Percentiles rank a stretch among this genome's conserved stretches.
These are phyloP conservation scores for Flaveria brownii DNA, from an alignment of 129 eudicot species.

Conservation along the genomic window DNA sequence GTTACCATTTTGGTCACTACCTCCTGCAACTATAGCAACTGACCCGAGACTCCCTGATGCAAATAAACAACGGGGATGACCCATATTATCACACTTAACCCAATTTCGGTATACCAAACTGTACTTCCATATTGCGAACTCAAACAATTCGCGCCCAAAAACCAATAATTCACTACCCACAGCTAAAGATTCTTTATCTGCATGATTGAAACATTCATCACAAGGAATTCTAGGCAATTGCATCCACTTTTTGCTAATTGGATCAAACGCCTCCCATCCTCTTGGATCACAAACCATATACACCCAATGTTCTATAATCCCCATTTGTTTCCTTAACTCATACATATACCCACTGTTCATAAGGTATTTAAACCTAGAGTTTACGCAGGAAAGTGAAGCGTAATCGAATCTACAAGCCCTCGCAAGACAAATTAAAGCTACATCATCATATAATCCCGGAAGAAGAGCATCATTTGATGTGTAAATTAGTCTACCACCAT, in stretches of 20 bases:
- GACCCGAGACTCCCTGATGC: constrained; percentile 62
- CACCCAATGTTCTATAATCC: constrained; percentile 72
- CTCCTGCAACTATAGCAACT: constrained; percentile 74
- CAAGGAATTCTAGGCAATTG: constrained; percentile 59
- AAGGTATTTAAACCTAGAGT: constrained; percentile 43
- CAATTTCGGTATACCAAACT: constrained; percentile 44
- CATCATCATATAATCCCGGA: constrained; percentile 70
- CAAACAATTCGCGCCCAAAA: constrained; percentile 69
- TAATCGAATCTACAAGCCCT: constrained; percentile 60
- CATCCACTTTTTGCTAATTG: constrained; percentile 57
- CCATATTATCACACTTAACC: constrained; percentile 63
- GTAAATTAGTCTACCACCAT: constrained; percentile 34
- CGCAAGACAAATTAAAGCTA: constrained; percentile 63
- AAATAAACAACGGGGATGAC: constrained; percentile 64
- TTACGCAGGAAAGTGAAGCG: constrained; percentile 55
- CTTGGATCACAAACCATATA: constrained; percentile 76
- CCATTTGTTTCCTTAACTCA: constrained; percentile 54
- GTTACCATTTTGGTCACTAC: constrained; percentile 64
- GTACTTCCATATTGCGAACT: constrained; percentile 66
- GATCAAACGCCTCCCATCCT: constrained; percentile 79
- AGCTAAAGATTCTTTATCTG: constrained; percentile 64
- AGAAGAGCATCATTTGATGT: constrained; percentile 48
- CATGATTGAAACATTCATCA: constrained; percentile 63
- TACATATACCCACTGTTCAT: constrained; percentile 58
- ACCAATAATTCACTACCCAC: constrained; percentile 65